Base-by-base conservation (phyloP, 192 early-diverging fungal species). In the Rhizoclosmatium sp. region DNA sequence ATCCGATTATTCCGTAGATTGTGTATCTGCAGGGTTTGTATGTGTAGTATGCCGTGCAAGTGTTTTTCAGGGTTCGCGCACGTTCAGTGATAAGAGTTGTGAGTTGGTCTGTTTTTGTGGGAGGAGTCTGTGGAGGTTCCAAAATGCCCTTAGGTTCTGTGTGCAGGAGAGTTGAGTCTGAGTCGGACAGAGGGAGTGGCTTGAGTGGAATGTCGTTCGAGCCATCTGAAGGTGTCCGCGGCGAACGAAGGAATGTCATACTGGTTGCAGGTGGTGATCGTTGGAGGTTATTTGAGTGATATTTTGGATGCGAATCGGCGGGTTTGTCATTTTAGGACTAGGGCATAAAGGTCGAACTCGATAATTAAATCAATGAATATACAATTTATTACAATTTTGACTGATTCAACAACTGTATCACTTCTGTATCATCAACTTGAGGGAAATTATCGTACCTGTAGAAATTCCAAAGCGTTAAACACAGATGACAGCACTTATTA, bases 401-500 rank as follows among this genome's bases (percentile, higher is more conserved):
- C 47, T 48, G 19, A 5, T 68, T 44, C 64, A 85, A 69, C 47
- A 85, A 64, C n/a, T 48, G n/a, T 2, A 85, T n/a, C 48, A 85
- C 84, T 64, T 85, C 84, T 40, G 66, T 75, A 71, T 85, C 84
- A 44, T 85, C 80, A 19, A 76, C 81, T 61, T 85, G 82, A 2
- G 59, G 49, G 69, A 85, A 85, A 3, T 14, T 19, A n/a, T 71
- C 49, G 44, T 85, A 82, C 79, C 80, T 83, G 62, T 2, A 76
- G n/a, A 59, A 23, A 47, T 75, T 75, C 9, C 59, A 23, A 47
- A 3, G 5, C 2, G 42, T 59, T 21, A 14, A 76, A 14, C 21
- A 19, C 2, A 3, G 0, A 4, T 80, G 2, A 56, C 23, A 68
- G 12, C 5, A 14, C 19, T 14, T 16, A 21, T 4, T 4, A 68